phyloP scores from a whole-genome alignment of 2,329 filamentous ascomycete genomes.

The Epichloe coenophiala region DNA sequence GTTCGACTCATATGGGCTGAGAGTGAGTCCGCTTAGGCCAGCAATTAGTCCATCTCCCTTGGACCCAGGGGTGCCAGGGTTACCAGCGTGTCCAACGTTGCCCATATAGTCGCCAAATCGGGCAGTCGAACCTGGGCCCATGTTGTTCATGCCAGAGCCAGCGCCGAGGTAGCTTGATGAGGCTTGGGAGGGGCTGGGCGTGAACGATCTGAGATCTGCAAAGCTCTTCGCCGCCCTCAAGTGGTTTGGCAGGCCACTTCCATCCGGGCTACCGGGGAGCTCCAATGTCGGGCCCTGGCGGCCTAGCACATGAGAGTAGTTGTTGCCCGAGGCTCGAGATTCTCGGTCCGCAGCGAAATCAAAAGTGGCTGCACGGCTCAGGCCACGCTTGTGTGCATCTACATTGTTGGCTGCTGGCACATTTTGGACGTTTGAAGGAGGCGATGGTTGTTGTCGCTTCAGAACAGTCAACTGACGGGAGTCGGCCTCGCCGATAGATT shows the following conservation, averaged over 20 bases:
- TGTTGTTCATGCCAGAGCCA: slow-evolving; percentile 37
- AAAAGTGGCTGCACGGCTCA: slow-evolving; percentile 92
- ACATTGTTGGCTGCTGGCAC: slow-evolving; percentile 47
- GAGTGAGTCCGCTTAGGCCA: slow-evolving; percentile 35
- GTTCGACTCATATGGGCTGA: slow-evolving; percentile 37
- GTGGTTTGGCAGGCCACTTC: slow-evolving; percentile 53
- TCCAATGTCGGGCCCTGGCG: slow-evolving; percentile 78
- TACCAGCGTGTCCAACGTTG: slow-evolving; percentile 21
- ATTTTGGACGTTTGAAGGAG: slow-evolving; percentile 42
- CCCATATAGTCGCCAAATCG: slow-evolving; percentile 34
- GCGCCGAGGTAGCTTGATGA: slow-evolving; percentile 61
- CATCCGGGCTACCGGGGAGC: slow-evolving; percentile 66
- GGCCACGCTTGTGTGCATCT: slow-evolving; percentile 67
- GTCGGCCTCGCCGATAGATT: slow-evolving; percentile 78
- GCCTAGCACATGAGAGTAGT: slow-evolving; percentile 59
- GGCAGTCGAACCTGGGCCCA: slow-evolving; percentile 26
- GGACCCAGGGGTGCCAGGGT: slow-evolving; percentile 24
- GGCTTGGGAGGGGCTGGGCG: slow-evolving; percentile 75
- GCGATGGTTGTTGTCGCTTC: slow-evolving; percentile 44
- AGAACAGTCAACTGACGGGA: slow-evolving; percentile 84
- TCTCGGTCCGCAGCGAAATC: slow-evolving; percentile 80
- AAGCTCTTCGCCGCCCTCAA: slow-evolving; percentile 92
- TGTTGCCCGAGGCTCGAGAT: slow-evolving; percentile 48
- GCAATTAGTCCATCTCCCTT: slow-evolving; percentile 30
- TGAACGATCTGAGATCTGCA: slow-evolving; percentile 87